A percentile compares a stretch with the other conserved stretches of the same genome.
These are phyloP conservation scores for Ophiostoma montium DNA, from an alignment of 2,329 filamentous ascomycete species.

Conservation along the genomic window DNA sequence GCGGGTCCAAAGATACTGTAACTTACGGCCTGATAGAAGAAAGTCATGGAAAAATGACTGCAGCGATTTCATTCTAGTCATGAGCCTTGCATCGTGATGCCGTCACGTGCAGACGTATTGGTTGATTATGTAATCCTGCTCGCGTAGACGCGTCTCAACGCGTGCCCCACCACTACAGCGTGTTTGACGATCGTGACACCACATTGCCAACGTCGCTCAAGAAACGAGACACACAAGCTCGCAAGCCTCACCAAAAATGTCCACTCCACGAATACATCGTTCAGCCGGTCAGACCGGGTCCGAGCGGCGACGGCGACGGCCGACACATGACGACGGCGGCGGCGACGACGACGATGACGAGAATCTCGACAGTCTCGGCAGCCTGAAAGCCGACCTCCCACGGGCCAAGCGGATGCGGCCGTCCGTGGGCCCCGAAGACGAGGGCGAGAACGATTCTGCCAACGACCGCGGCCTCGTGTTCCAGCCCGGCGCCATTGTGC, in stretches of 20 bases:
- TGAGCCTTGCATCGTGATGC: background rate
- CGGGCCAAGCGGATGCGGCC: constrained; percentile 23
- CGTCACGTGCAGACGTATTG: background rate
- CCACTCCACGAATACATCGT: constrained; percentile 29
- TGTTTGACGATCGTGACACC: background rate
- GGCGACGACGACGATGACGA: constrained; percentile 20
- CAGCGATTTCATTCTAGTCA: background rate
- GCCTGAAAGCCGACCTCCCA: constrained; percentile 16
- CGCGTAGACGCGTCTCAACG: constrained; percentile 2
- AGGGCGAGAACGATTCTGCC: constrained; percentile 7
- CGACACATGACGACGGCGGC: constrained; percentile 26
- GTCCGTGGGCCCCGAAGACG: constrained; percentile 9
- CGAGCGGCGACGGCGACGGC: constrained; percentile 27
- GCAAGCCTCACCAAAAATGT: background rate
- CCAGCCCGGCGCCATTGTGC: constrained; percentile 73
- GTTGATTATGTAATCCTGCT: background rate
- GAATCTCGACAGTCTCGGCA: constrained; percentile 7
- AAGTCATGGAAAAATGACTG: background rate
- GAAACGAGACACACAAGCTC: background rate
- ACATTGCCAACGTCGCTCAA: no score
- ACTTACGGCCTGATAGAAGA: no score
- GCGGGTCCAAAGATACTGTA: background rate
- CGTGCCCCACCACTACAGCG: constrained; percentile 7
- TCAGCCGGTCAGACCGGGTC: constrained; percentile 22
- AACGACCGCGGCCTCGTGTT: constrained; percentile 23